Evolutionary conservation across 78 protist genomes (phyloP), one percentile per base, ranked within the genome.

Genomic region (Dictyostelium brefeldianum): DNA sequence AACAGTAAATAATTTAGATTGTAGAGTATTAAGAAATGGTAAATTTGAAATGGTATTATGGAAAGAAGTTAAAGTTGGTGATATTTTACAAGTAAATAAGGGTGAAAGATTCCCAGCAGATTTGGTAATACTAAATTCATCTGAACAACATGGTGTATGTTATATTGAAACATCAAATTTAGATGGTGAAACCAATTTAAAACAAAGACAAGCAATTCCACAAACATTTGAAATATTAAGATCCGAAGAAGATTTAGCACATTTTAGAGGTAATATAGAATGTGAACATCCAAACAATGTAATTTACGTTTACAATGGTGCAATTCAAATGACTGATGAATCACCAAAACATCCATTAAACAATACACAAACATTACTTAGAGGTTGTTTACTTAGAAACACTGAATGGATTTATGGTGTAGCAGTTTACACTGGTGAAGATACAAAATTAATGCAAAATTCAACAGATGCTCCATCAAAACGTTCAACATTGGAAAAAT

Each of bases 141-240:
- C 95, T 7, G 90, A 81, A 18, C 92, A 65, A 43, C 96, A 96
- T 41, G 99, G 98, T 31, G 62, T 90, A 29, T 96, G 97, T 59
- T 97, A 96, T 81, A 74, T 98, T 22, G 99, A 98, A 62, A 98
- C 99, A 0, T 48, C 98, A 31, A 96, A 97, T 47, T 80, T 98
- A 65, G 99, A 98, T 46, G 99, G 99, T 57, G 96, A 93, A 27
- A 91, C 84, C 67, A 83, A 80, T 59, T 70, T 91, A 12, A 77
- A 83, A 81, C 84, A 91, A n/a, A 43, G 84, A 25, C 95, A 77
- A 31, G 84, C 84, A 9, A 10, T 75, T 48, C 89, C 95, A 56
- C 90, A 78, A 56, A 80, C 89, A 36, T 77, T 65, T 74, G 95
- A 91, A 65, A 75, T 36, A 20, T 82, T 87, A 41, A 48, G 93